These are phyloP conservation scores for Arachnomyces sp. DNA, from an alignment of 2,329 filamentous ascomycete species.

Conservation along the genomic window DNA sequence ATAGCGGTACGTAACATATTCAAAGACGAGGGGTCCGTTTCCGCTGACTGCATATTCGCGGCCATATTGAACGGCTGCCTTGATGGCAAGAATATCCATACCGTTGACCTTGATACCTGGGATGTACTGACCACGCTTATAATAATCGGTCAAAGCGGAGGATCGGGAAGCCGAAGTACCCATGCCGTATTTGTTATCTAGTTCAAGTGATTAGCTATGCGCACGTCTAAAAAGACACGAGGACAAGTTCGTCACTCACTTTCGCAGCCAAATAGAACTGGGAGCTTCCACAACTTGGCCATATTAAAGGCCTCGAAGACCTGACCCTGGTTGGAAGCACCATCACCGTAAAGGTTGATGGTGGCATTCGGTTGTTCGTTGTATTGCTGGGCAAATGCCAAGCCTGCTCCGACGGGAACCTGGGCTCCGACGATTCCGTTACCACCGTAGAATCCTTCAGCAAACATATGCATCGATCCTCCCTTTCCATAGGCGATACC, in stretches of 20 bases:
- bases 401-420: conserved; percentile 91
- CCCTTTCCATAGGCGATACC: conserved; percentile 99
- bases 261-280: conserved; percentile 93
- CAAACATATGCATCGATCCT: conserved; percentile 99
- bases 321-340: conserved; percentile 97
- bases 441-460: conserved; percentile 93
- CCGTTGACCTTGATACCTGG: conserved; percentile 98
- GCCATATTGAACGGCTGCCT: conserved; percentile 88
- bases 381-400: conserved; percentile 97
- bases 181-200: conserved; percentile 99
- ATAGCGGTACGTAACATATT: conserved; percentile 99
- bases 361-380: conserved; percentile 75
- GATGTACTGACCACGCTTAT: conserved; percentile 99
- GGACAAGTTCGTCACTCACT: too few relatives aligned
- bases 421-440: conserved; percentile 99
- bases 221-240: neutral
- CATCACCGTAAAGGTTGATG: conserved; percentile 91
- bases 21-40: conserved; percentile 90
- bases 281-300: conserved; percentile 98
- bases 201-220: conserved; percentile 18
- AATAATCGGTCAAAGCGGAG: conserved; percentile 96
- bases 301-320: conserved; percentile 99
- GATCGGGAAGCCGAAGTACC: conserved; percentile 91
- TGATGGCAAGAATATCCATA: conserved; percentile 97
- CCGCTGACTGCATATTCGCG: conserved; percentile 76